Evolutionary conservation across 2,329 filamentous ascomycete species (phyloP).

Genomic region (Scedosporium boydii): DNA sequence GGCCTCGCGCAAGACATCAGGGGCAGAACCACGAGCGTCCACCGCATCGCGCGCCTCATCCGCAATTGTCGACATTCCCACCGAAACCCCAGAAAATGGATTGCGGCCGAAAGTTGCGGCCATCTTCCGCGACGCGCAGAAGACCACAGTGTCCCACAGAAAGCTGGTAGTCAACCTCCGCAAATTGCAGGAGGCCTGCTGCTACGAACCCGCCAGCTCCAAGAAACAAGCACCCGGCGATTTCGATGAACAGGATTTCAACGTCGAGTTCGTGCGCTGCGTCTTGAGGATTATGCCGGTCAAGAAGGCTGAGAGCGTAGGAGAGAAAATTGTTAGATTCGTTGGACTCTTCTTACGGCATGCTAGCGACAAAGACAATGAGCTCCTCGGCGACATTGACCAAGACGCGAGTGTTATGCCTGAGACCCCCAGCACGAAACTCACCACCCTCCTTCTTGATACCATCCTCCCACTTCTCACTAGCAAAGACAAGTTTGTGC

Average conservation of each 20-base stretch:
- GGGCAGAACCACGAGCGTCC: slow-evolving; percentile 30
- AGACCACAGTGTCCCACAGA: slow-evolving; percentile 79
- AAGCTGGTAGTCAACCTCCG: slow-evolving; percentile 81
- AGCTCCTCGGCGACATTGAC: slow-evolving; percentile 54
- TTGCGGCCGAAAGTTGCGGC: slow-evolving; percentile 65
- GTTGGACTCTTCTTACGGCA: slow-evolving; percentile 77
- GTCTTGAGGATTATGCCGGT: slow-evolving; percentile 73
- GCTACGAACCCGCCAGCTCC: slow-evolving; percentile 48
- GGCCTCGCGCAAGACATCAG: slow-evolving; percentile 29
- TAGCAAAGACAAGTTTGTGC: slow-evolving; percentile 85
- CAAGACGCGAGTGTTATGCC: slow-evolving; percentile 61
- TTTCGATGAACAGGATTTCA: slow-evolving; percentile 80
- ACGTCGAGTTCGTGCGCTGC: slow-evolving; percentile 74
- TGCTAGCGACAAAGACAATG: slow-evolving; percentile 60
- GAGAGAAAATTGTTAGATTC: slow-evolving; percentile 79
- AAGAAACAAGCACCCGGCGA: slow-evolving; percentile 50
- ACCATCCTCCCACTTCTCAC: slow-evolving; percentile 66
- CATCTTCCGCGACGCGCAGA: slow-evolving; percentile 74
- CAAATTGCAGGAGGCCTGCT: slow-evolving; percentile 83
- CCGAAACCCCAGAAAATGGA: slow-evolving; percentile 60
- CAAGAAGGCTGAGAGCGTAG: slow-evolving; percentile 84
- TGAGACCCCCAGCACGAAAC: slow-evolving; percentile 75
- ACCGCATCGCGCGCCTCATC: slow-evolving; percentile 38
- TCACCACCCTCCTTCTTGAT: slow-evolving; percentile 66
- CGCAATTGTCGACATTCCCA: slow-evolving; percentile 43